A percentile compares a stretch with the other conserved stretches of the same genome.
phyloP scores from a whole-genome alignment of 2,329 filamentous ascomycete species.

The Pseudogymnoascus sp. region DNA sequence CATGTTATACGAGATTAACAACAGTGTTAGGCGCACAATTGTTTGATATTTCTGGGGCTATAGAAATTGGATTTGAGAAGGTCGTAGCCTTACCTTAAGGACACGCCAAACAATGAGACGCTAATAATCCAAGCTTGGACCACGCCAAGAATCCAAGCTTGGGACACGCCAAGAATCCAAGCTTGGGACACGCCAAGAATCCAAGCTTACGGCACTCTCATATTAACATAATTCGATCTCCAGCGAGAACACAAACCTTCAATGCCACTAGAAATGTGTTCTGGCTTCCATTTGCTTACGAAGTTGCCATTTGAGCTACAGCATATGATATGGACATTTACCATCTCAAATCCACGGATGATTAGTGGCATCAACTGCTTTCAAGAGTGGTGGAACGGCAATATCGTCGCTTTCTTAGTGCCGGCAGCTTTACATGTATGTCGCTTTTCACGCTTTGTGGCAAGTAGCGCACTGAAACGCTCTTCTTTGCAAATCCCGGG shows the following conservation, averaged over 20 bases:
- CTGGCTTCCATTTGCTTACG: conserved; percentile 11
- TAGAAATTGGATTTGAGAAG: not conserved
- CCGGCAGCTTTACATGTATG: conserved; percentile 13
- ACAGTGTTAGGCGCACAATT: not conserved
- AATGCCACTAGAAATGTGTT: conserved; percentile 4
- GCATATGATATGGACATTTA: conserved; percentile 14
- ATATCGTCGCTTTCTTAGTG: conserved; percentile 12
- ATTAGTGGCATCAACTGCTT: conserved; percentile 12
- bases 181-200: not conserved
- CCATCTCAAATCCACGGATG: conserved; percentile 13
- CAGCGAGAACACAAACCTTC: not conserved
- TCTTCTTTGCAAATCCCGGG: conserved; percentile 13
- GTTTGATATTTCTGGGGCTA: not conserved
- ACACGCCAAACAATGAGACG: too few relatives aligned
- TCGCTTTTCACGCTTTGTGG: conserved; percentile 11
- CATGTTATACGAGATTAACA: not conserved
- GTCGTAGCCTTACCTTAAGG: too few relatives aligned
- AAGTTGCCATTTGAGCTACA: conserved; percentile 16
- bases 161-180: not conserved
- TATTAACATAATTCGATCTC: not conserved
- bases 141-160: not conserved
- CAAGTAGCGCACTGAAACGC: conserved; percentile 8
- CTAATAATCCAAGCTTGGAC: not conserved
- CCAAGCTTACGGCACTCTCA: not conserved
- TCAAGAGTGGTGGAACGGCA: conserved; percentile 12